Base-by-base conservation (phyloP, 2,329 filamentous ascomycete genomes). In the Paramyrothecium roridum region DNA sequence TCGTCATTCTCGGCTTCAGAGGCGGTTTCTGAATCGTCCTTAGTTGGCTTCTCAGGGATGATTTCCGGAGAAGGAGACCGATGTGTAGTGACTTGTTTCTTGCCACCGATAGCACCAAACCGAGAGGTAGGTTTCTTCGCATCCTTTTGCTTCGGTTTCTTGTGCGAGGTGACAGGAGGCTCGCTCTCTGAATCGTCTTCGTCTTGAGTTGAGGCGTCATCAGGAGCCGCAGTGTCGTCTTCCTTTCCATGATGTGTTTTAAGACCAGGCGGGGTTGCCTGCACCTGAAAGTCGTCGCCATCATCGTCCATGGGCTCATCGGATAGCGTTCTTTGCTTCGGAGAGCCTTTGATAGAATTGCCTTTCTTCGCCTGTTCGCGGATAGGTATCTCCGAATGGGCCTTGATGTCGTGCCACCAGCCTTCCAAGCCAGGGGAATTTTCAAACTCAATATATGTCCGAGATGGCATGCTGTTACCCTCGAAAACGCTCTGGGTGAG, bases 231-330 rank as follows among this genome's bases (percentile, higher is more conserved):
- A 11, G 22, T 3, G 11, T 19, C 20, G 13, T 45, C 54, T 50
- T 40, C 50, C 17, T 45, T 59, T 46, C 50, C 55, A 49, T 61
- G 57, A 30, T 63, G 61, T 13, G 69, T 61, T 49, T 58, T 60
- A 45, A 74, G 65, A 46, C 69, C 69, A 16, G 76, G 73, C 3
- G 79, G 79, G 2, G 79, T 80, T 20, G 72, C 67, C 56, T 81
- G 80, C 8, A 81, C 69, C 58, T 83, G 76, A 50, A 82, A 83
- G 54, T 80, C 80, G 48, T 76, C 76, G n/a, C 77, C 76, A 12
- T 78, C 74, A 3, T 70, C 70, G 20, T 70, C 65, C n/a, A 59
- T 57, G 7, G 59, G 55, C n/a, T 67, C 63, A 21, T 57, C 57
- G 2, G 60, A 59, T 6, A 59, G 62, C 57, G 1, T 54, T 17